Base-by-base conservation (phyloP, 768 basidiomycete species). In the Leucocoprinus birnbaumii region DNA sequence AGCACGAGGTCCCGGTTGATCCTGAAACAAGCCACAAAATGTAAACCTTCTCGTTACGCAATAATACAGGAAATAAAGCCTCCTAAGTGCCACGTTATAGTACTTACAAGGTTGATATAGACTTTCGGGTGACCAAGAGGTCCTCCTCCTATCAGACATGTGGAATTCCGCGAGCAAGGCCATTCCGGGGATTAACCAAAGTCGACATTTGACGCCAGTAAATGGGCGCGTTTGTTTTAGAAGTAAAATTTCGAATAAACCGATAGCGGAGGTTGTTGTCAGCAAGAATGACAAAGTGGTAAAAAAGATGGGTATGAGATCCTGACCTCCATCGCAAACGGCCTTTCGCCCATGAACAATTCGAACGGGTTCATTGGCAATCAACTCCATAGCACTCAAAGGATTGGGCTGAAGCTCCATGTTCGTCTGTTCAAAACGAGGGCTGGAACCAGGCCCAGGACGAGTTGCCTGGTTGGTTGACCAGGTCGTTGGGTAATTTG, bases 61-160 rank as follows among this genome's bases (percentile, higher is more conserved):
- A 37, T 9, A 45, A n/a, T 34, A 48, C 41, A 48, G 34, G 42
- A 43, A 35, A 47, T 52, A 37, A 38, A 45, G 21, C 49, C 27
- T 34, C 25, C 42, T 51, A 21, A 7, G 16, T 40, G 55, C 31
- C 49, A 31, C 31, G 31, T 31, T 31, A 45, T 41, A 40, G 16
- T 38, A 74, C 89, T 57, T 62, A 94, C 94, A 67, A 99, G 69
- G 75, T 98, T 98, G 69, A 99, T 94, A 66, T 83, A 98, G 57
- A 98, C 85, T 76, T 94, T 95, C 4, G 97, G 97, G 68, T 99
- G 97, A 21, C 97, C 97, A 25, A 99, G 80, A 41, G 97, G 83
- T 10, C 96, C 97, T 67, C 86, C 87, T 71, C 96, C 96, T 98
- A 67, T 53, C 55, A 21, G 43, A 24, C 47, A 44, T 34, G 27